Base-by-base conservation (phyloP, 176 grass and related monocot species). In the Saccharum officinarum region DNA sequence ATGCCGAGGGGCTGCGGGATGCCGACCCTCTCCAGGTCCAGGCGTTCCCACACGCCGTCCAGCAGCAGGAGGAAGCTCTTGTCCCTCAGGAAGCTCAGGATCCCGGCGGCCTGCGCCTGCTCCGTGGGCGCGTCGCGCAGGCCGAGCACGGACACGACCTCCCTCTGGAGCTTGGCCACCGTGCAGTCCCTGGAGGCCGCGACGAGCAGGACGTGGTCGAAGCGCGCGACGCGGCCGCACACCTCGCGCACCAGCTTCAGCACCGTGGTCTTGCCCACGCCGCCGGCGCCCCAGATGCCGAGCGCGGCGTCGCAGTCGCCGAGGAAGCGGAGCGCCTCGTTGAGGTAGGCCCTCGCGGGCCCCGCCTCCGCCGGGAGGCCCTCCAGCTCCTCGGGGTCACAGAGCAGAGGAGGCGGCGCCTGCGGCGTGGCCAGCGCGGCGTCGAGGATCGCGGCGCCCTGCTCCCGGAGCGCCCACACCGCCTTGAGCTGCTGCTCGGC, bases 21-120 rank as follows among this genome's bases (percentile, higher is more conserved):
- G 80, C 91, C 94, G 22, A 95, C 72, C 75, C 81, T 76, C 76
- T 93, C 83, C 44, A 93, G 73, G 87, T 95, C 88, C 22, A 87
- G 61, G 7, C 81, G 89, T 11, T 80, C 92, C 69, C 87, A 92
- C 26, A 92, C 80, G 70, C 90, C 82, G 49, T 94, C 92, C 40
- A 94, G 70, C 46, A 94, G 67, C 17, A 94, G 57, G 7, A 94
- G 77, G 80, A 89, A 94, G 67, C 67, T 90, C 73, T 89, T 94
- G 46, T 85, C 65, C 75, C 82, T 79, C 1, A 94, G 85, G 73
- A 87, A 94, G 77, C 88, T 18, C 8, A 83, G 76, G 60, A 94
- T 92, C 3, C 50, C 68, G 1, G 84, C 81, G 42, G 89, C 87
- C 73, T 89, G 84, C 61, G 65, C 72, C 76, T 82, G 87, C 79